Evolutionary conservation across 768 basidiomycete genomes (phyloP).

Genomic region (Trametes sanguinea): DNA sequence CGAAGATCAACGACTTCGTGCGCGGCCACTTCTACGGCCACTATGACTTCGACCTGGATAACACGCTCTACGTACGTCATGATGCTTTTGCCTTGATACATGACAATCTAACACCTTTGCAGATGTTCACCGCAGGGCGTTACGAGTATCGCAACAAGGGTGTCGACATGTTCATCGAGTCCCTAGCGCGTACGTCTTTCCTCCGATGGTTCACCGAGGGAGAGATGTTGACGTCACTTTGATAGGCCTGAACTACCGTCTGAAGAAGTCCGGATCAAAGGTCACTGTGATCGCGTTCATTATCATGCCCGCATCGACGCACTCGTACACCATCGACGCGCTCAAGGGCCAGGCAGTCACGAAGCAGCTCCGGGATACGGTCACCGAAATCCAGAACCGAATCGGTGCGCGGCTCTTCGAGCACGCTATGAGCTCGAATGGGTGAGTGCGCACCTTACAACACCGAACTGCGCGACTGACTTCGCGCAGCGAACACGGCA

Average conservation of each 20-base stretch:
- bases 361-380: constrained; percentile 93
- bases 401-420: constrained; percentile 93
- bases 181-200: constrained; percentile 71
- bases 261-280: constrained; percentile 63
- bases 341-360: constrained; percentile 97
- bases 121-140: constrained; percentile 99
- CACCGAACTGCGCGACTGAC: not conserved
- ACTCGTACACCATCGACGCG: constrained; percentile 97
- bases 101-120: constrained; percentile 15
- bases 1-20: constrained; percentile 98
- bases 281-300: constrained; percentile 96
- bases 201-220: not conserved
- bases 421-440: constrained; percentile 89
- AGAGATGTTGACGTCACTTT: not conserved
- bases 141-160: constrained; percentile 99
- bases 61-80: constrained; percentile 74
- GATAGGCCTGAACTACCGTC: constrained; percentile 59
- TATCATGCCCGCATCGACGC: constrained; percentile 96
- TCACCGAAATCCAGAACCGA: constrained; percentile 92
- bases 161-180: constrained; percentile 99
- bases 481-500: constrained; percentile 62
- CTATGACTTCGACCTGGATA: constrained; percentile 94
- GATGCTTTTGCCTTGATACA: not conserved
- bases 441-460: constrained; percentile 47
- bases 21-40: constrained; percentile 98